phyloP scores from a whole-genome alignment of 2,329 filamentous ascomycete genomes.

The Xylaria hypoxylon region DNA sequence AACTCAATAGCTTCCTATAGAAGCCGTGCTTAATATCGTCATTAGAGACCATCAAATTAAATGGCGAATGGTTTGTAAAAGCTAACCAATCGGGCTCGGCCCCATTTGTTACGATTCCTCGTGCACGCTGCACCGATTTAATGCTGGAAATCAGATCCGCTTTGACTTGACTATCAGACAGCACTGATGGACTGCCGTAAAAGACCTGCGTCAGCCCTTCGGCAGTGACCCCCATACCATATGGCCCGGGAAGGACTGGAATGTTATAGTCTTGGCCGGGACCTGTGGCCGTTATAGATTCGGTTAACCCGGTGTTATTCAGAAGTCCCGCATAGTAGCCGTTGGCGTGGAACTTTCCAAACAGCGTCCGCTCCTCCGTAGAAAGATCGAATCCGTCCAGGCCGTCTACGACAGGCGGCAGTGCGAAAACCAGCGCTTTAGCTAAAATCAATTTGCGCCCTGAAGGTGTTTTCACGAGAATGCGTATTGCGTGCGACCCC shows the following conservation, averaged over 20 bases:
- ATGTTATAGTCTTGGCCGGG: conserved; percentile 21
- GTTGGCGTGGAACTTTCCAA: conserved; percentile 51
- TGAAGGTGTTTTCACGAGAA: conserved; percentile 49
- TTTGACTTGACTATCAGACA: conserved; percentile 30
- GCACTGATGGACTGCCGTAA: conserved; percentile 23
- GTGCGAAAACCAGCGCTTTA: conserved; percentile 56
- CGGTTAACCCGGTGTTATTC: conserved; percentile 45
- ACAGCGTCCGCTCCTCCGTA: conserved; percentile 51
- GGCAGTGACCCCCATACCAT: background rate
- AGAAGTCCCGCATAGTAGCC: conserved; percentile 45
- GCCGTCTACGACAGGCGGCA: conserved; percentile 54
- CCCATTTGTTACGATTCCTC: background rate
- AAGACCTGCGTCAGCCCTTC: conserved; percentile 24
- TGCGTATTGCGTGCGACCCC: conserved; percentile 35
- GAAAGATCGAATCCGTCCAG: conserved; percentile 54
- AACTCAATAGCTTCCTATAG: conserved; percentile 18
- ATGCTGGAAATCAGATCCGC: conserved; percentile 20
- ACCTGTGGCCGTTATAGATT: conserved; percentile 40
- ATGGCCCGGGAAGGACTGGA: conserved; percentile 20
- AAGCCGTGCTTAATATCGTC: conserved; percentile 31
- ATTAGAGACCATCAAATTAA: conserved; percentile 38
- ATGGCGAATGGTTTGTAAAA: conserved; percentile 32
- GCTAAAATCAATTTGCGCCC: conserved; percentile 52
- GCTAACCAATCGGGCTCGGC: conserved; percentile 29
- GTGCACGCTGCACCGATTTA: conserved; percentile 11